Percentiles rank a stretch among this genome's conserved stretches.
These are phyloP conservation scores for Perilla frutescens DNA, from an alignment of 257 asterid species.

Conservation along the genomic window DNA sequence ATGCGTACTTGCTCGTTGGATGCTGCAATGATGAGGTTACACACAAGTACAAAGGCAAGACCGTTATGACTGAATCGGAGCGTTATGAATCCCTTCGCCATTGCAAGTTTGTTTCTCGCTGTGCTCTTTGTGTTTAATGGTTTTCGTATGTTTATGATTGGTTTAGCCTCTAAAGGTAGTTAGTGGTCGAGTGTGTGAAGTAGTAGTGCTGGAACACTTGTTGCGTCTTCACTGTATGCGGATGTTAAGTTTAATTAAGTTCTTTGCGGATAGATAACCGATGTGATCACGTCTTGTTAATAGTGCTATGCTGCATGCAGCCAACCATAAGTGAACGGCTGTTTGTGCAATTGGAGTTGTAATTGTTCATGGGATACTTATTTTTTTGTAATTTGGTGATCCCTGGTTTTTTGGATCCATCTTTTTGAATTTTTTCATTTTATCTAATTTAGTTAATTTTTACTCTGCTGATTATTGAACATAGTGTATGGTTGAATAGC, in stretches of 20 bases:
- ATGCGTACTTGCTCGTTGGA: slow-evolving; percentile 85
- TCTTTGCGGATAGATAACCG: neutral
- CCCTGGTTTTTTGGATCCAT: neutral
- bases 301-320: neutral
- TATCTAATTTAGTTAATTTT: neutral
- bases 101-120: slow-evolving; percentile 68
- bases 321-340: neutral
- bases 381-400: neutral
- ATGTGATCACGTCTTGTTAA: neutral
- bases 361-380: neutral
- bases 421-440: neutral
- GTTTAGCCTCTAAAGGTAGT: neutral
- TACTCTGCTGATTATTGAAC: slow-evolving; percentile 5
- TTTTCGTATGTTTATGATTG: slow-evolving; percentile 9
- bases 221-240: neutral
- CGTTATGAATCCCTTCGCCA: slow-evolving; percentile 97
- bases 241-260: neutral
- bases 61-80: slow-evolving; percentile 85
- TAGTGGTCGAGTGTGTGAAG: slow-evolving; percentile 4
- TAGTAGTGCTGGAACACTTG: slow-evolving; percentile 12
- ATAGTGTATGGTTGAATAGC: neutral
- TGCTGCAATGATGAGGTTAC: slow-evolving; percentile 91
- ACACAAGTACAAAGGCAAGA: slow-evolving; percentile 92
- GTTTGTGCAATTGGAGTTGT: slow-evolving; percentile 8
- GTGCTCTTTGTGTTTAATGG: neutral